phyloP scores from a whole-genome alignment of 2,329 filamentous ascomycete genomes.

The Xylaria hypoxylon region DNA sequence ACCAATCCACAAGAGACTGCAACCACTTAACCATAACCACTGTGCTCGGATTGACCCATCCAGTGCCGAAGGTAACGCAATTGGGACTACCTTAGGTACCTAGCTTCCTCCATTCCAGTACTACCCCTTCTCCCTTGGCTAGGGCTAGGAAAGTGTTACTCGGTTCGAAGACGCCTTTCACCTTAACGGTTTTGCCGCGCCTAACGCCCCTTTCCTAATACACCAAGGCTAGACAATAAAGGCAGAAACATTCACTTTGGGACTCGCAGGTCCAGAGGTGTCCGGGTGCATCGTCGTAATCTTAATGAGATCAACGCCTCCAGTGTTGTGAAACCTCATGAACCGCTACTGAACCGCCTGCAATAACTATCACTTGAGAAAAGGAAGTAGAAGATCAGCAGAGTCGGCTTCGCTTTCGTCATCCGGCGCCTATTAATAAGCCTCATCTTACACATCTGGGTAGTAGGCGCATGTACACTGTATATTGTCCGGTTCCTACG shows the following conservation, averaged over 20 bases:
- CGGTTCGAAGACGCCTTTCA: background rate
- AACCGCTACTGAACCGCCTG: constrained; percentile 26
- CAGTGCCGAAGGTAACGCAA: constrained; percentile 30
- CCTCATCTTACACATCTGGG: constrained; percentile 2
- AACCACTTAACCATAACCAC: constrained; percentile 35
- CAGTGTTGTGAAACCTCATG: constrained; percentile 41
- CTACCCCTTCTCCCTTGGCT: constrained; percentile 22
- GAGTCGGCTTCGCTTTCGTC: constrained; percentile 17
- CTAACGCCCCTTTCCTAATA: constrained; percentile 14
- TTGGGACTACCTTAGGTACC: too few species aligned
- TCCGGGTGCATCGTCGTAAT: constrained; percentile 19
- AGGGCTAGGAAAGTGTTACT: background rate
- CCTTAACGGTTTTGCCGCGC: constrained; percentile 22
- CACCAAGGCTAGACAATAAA: constrained; percentile 8
- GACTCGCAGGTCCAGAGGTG: background rate
- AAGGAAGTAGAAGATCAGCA: constrained; percentile 25
- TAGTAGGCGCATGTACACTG: constrained; percentile 17
- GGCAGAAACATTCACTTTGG: constrained; percentile 12
- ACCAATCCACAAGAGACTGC: constrained; percentile 5
- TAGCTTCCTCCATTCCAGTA: constrained; percentile 18
- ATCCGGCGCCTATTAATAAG: constrained; percentile 26
- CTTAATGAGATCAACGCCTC: constrained; percentile 33
- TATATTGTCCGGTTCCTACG: constrained; percentile 9
- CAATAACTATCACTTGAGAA: constrained; percentile 21
- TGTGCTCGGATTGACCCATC: constrained; percentile 23